Evolutionary conservation across 176 grass and related monocot species (phyloP).

Genomic region (Canna indica): DNA sequence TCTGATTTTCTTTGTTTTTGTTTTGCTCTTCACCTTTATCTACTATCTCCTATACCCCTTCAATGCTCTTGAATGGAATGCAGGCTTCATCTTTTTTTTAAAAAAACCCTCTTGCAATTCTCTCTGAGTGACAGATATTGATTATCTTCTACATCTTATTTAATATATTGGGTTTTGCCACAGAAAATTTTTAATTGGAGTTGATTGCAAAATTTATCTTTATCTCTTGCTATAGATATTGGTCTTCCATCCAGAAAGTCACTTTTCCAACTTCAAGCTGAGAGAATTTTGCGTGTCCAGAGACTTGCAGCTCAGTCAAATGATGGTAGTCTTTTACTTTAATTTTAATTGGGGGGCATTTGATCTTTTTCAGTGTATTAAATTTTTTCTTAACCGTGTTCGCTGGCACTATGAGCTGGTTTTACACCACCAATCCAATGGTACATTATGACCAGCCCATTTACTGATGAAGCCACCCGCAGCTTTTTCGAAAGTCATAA

Average conservation of each 20-base stretch:
- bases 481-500: constrained; percentile 80
- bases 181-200: neutral
- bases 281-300: constrained; percentile 79
- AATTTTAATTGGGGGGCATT: neutral
- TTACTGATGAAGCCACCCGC: constrained; percentile 68
- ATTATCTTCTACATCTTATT: too few species aligned
- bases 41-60: too few species aligned
- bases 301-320: constrained; percentile 87
- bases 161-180: too few species aligned
- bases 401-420: constrained; percentile 19
- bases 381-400: neutral
- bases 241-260: constrained; percentile 93
- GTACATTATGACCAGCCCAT: constrained; percentile 99
- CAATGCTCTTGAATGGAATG: too few species aligned
- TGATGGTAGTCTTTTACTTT: constrained; percentile 33
- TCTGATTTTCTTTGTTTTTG: too few species aligned
- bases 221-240: constrained; percentile 43
- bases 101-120: too few species aligned
- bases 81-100: too few species aligned
- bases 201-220: neutral
- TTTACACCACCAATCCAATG: constrained; percentile 57
- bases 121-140: too few species aligned
- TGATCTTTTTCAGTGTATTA: too few species aligned
- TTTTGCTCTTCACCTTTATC: too few species aligned
- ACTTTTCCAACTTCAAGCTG: constrained; percentile 96